Evolutionary conservation across 768 basidiomycete species (phyloP), one percentile per base, ranked within the genome.

Genomic region (Lenzites betulinus): DNA sequence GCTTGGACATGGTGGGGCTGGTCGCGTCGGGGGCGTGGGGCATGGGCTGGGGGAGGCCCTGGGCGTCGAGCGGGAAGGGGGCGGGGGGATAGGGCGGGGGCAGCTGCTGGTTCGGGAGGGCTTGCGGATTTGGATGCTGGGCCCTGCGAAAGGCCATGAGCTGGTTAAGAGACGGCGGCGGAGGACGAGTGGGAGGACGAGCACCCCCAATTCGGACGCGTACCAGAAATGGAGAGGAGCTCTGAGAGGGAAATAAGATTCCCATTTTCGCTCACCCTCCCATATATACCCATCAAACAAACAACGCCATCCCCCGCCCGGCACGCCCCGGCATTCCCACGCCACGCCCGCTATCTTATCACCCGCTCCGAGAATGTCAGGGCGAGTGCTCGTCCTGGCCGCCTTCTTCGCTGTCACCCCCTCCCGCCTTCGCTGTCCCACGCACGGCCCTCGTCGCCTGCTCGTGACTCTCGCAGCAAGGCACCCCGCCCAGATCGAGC

Each of bases 1-100:
- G 67, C 64, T 72, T 72, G 64, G 66, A 57, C 60, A 66, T 63
- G 52, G 65, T 57, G 50, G 66, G 67, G n/a, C 66, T 63, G 25
- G 63, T 48, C 50, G 63, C 22, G 66, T 71, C 68, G 55, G 68
- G 11, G 33, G 53, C 43, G 41, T 55, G 58, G 47, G 66, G 63
- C 64, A 62, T 63, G 57, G 67, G 62, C 58, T 39, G 62, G 36
- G 25, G n/a, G 36, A 51, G 61, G 51, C 44, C 28, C 47, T 51
- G 58, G 49, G 25, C 13, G 53, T 49, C 41, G 54, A 46, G 36
- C n/a, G 49, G 48, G 44, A 36, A 35, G 12, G 53, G 62, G 18
- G 50, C 52, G 7, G 59, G 51, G 22, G 51, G 61, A 54, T 56
- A 58, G 46, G 54, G 54, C 56, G 56, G 61, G 25, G 26, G 54